Evolutionary conservation across 1,284 basidiomycete species (phyloP).

Genomic region (Boletellus deceptivus): DNA sequence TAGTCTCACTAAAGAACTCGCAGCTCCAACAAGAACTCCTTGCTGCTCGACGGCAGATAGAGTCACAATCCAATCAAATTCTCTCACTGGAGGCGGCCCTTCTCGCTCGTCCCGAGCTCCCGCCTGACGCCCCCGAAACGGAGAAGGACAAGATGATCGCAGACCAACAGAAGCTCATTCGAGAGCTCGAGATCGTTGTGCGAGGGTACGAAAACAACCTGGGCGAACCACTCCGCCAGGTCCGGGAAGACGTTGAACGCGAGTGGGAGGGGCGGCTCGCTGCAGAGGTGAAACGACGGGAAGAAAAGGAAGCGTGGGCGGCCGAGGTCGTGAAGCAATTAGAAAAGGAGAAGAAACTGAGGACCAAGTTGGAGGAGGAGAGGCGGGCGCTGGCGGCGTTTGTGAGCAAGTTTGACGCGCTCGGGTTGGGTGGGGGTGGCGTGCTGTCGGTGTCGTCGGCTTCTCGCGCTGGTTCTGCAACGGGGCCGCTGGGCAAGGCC

Average conservation of each 20-base stretch:
- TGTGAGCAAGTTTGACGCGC: constrained; percentile 72
- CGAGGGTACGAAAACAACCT: constrained; percentile 69
- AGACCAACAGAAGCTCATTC: constrained; percentile 66
- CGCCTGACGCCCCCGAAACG: constrained; percentile 55
- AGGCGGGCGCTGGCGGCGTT: constrained; percentile 71
- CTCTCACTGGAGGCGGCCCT: constrained; percentile 75
- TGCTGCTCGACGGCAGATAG: constrained; percentile 67
- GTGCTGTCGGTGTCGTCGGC: constrained; percentile 31
- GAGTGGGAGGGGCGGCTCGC: constrained; percentile 70
- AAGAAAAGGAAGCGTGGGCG: constrained; percentile 71
- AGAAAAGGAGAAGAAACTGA: constrained; percentile 71
- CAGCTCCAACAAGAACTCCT: constrained; percentile 86
- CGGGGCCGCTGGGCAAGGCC: constrained; percentile 30
- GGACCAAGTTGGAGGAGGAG: constrained; percentile 69
- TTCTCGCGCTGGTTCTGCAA: constrained; percentile 1
- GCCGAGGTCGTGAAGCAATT: constrained; percentile 67
- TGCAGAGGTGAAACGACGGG: constrained; percentile 54
- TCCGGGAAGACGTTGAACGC: constrained; percentile 77
- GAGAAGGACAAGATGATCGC: constrained; percentile 71
- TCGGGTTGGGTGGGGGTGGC: constrained; percentile 47
- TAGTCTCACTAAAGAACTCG: neutral
- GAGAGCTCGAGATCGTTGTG: constrained; percentile 69
- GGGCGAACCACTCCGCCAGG: constrained; percentile 67
- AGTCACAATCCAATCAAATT: constrained; percentile 78
- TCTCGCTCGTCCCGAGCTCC: constrained; percentile 58